Conservation (phyloP, 2,329 filamentous ascomycete genomes). For the Endoconidiophora polonica region DNA sequence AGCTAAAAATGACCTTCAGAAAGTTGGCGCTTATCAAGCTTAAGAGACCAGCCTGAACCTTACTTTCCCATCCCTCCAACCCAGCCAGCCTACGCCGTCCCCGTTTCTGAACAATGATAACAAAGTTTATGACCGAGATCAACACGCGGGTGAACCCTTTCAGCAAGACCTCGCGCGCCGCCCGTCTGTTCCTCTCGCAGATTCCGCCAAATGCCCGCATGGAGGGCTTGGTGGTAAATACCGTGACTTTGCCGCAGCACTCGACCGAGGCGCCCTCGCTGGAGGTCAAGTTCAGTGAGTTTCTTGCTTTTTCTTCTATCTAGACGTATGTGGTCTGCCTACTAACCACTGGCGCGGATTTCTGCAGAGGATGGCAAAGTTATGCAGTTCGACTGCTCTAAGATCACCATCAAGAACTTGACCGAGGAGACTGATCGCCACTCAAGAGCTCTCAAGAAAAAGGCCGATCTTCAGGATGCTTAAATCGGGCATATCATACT, state of each 20-base stretch:
- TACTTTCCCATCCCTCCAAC: background rate
- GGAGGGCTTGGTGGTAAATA: conserved; percentile 58
- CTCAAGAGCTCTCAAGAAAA: conserved; percentile 64
- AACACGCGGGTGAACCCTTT: conserved; percentile 87
- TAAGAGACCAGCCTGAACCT: background rate
- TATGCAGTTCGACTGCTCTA: conserved; percentile 64
- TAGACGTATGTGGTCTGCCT: background rate
- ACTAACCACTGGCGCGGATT: conserved; percentile 15
- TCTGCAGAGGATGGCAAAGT: conserved; percentile 76
- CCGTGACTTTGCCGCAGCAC: conserved; percentile 54
- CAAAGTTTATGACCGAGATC: conserved; percentile 71
- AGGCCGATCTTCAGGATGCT: conserved; percentile 53
- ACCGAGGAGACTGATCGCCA: conserved; percentile 82
- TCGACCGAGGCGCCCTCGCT: conserved; percentile 55
- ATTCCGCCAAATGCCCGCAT: conserved; percentile 65
- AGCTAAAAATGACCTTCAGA: background rate
- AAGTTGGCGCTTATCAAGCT: background rate
- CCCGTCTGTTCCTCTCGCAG: conserved; percentile 71
- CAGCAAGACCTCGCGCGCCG: conserved; percentile 59
- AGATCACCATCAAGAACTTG: conserved; percentile 70
- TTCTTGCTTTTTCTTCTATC: background rate
- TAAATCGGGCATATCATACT: conserved; percentile 9
- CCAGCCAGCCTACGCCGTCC: background rate
- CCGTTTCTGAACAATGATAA: conserved; percentile 47
- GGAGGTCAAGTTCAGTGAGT: conserved; percentile 69